Percentiles rank a stretch among this genome's conserved stretches.
Conservation (phyloP, 108 stramenopile genomes). For the Licmophora abbreviata region DNA sequence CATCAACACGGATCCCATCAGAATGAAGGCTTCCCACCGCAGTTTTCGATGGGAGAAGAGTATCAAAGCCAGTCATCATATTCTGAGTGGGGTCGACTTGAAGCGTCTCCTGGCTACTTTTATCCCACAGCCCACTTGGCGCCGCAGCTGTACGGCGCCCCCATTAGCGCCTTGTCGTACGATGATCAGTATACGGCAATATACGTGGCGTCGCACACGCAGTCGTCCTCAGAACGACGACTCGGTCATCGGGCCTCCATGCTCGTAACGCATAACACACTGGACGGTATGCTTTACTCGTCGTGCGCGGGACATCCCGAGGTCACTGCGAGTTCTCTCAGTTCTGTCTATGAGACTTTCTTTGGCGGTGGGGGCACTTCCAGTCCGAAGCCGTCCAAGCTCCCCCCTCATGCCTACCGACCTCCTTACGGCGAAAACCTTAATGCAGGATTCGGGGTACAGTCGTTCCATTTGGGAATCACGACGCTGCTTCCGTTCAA, state of each 20-base stretch:
- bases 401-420: conserved; percentile 53
- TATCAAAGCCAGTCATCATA: too few relatives aligned
- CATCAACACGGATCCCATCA: too few relatives aligned
- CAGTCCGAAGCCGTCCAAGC: conserved; percentile 6
- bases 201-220: conserved; percentile 62
- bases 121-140: conserved; percentile 14
- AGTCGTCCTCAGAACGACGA: conserved; percentile 10
- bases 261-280: conserved; percentile 20
- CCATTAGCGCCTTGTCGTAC: conserved; percentile 43
- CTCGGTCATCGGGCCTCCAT: conserved; percentile 10
- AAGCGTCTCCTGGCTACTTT: conserved; percentile 11
- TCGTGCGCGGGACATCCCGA: conserved; percentile 76
- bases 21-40: too few relatives aligned
- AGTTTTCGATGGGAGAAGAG: too few relatives aligned
- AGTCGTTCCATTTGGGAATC: conserved; percentile 35
- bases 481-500: conserved; percentile 31
- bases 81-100: too few relatives aligned
- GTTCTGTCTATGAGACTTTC: conserved; percentile 32
- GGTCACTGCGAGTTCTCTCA: conserved; percentile 28
- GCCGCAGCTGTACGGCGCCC: conserved; percentile 28
- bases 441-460: conserved; percentile 4
- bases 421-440: conserved; percentile 29
- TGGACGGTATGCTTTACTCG: conserved; percentile 45
- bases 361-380: conserved; percentile 31
- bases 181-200: conserved; percentile 35